These are phyloP conservation scores for Sphaerosporella brunnea DNA, from an alignment of 495 filamentous ascomycete species.

Conservation along the genomic window DNA sequence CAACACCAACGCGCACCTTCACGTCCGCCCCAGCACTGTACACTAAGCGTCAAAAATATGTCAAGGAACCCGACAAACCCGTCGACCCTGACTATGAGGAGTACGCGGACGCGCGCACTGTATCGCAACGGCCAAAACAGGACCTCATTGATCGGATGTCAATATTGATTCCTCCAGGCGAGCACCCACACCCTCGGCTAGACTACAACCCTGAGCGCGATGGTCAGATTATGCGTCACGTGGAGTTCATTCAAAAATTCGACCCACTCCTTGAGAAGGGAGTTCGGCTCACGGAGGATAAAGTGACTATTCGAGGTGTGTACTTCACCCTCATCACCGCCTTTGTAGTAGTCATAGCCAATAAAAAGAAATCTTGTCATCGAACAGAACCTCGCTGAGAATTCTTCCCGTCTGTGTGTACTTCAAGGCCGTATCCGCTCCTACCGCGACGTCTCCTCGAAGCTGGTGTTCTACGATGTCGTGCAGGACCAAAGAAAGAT, in stretches of 20 bases:
- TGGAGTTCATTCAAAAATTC: neutral
- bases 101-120: too few relatives aligned
- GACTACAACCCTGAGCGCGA: neutral
- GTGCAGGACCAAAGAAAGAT: constrained; percentile 48
- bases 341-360: constrained; percentile 12
- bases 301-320: constrained; percentile 24
- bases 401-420: neutral
- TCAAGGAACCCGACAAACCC: too few relatives aligned
- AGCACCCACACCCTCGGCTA: too few relatives aligned
- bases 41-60: too few relatives aligned
- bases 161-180: too few relatives aligned
- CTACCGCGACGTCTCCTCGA: constrained; percentile 31
- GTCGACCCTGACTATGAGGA: too few relatives aligned
- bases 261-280: neutral
- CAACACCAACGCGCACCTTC: neutral
- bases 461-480: constrained; percentile 72
- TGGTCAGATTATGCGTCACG: neutral
- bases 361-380: too few relatives aligned
- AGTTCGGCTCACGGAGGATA: neutral
- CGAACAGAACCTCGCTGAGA: too few relatives aligned
- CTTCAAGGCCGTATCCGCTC: constrained; percentile 43
- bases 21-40: too few relatives aligned
- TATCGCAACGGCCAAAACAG: too few relatives aligned
- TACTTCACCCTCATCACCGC: too few relatives aligned
- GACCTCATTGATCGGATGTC: too few relatives aligned